Base-by-base conservation (phyloP, 495 filamentous ascomycete species). In the Haplographium delicatum region DNA sequence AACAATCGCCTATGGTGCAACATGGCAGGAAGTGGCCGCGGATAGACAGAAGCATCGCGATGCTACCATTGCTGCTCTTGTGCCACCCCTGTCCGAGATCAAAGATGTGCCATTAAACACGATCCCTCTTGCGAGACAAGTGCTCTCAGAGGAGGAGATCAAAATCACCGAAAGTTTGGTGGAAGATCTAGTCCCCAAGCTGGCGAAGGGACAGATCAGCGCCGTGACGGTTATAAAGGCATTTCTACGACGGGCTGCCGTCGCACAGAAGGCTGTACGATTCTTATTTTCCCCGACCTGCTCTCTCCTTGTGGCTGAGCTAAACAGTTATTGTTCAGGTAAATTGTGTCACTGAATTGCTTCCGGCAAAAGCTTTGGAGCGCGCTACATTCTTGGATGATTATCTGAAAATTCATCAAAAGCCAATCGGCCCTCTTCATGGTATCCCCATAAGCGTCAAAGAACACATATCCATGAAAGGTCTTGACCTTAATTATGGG, bases 361-460 rank as follows among this genome's bases (percentile, higher is more conserved):
- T 88, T 34, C 80, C 83, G 10, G 63, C 78, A 9, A 66, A 71
- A 9, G 85, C 83, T 9, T 66, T 89, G 5, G 59, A 68, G 35
- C 72, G 71, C 16, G 86, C 86, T 2, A 69, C 68, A 42, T 57
- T 65, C 13, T 75, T 87, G 1, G 86, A 89, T 63, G 56, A 65
- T 7, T 75, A 83, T 60, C 71, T 73, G 16, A 58, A 62, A 4
- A 56, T 73, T 31, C 61, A 81, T 44, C 60, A 57, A 4, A 70
- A 69, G 38, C 65, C 72, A 4, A 53, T 77, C 13, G 84, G 84
- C 0, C 83, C 82, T 3, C 65, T 88, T 0, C 84, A 88, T 50
- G 84, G 84, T 15, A 51, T 88, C 6, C 84, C 84, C 0, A 79
- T 87, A 20, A 81, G 75, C 19, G 71, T 86, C 8, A 88, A 88